These are phyloP conservation scores for Eutypa lata DNA, from an alignment of 2,329 filamentous ascomycete genomes.

Conservation along the genomic window DNA sequence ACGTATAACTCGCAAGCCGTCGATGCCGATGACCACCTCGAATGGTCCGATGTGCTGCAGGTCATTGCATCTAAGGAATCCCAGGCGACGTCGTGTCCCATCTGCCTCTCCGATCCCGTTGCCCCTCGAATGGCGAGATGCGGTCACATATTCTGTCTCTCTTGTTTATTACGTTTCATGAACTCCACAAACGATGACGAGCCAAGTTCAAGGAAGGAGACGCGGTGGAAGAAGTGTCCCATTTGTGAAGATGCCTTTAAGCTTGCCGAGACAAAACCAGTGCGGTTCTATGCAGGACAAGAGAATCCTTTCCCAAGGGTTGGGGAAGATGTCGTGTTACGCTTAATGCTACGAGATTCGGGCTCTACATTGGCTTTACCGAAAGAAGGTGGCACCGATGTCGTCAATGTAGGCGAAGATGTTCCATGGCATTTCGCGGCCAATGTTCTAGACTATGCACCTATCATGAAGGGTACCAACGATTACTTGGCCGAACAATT, in stretches of 20 bases:
- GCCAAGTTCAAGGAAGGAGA: conserved; percentile 61
- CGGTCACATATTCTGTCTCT: conserved; percentile 93
- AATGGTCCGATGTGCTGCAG: conserved; percentile 89
- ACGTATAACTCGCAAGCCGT: conserved; percentile 77
- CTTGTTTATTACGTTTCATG: conserved; percentile 94
- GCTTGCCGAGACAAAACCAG: conserved; percentile 82
- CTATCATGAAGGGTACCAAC: conserved; percentile 90
- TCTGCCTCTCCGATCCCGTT: conserved; percentile 88
- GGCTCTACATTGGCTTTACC: conserved; percentile 85
- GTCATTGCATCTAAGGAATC: conserved; percentile 87
- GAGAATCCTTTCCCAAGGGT: conserved; percentile 77
- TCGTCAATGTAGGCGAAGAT: conserved; percentile 66
- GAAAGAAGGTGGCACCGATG: conserved; percentile 70
- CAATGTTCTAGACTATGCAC: conserved; percentile 90
- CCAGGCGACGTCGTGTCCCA: conserved; percentile 85
- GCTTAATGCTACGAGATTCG: conserved; percentile 77
- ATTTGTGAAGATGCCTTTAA: conserved; percentile 95
- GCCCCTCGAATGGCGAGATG: conserved; percentile 96
- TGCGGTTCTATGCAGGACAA: conserved; percentile 87
- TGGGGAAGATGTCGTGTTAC: conserved; percentile 84
- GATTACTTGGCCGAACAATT: conserved; percentile 84
- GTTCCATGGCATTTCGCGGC: conserved; percentile 94
- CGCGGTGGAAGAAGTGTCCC: conserved; percentile 90
- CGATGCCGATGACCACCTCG: conserved; percentile 84
- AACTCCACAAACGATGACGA: conserved; percentile 76